A percentile compares a stretch with the other conserved stretches of the same genome.
Evolutionary conservation across 1,284 basidiomycete genomes (phyloP).

Genomic region (Ustilago shanxiensis): DNA sequence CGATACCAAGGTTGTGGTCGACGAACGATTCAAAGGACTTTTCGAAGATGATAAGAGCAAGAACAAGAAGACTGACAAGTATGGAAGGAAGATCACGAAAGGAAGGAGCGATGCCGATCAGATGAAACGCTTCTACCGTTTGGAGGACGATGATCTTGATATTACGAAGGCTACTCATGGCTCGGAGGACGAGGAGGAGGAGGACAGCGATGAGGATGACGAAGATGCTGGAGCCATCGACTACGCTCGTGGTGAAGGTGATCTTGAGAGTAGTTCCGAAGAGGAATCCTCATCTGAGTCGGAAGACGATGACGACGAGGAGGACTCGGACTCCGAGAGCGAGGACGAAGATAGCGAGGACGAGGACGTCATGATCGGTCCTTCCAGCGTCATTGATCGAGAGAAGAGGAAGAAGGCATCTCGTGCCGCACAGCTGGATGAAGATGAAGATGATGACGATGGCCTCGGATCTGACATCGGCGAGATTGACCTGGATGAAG

Average conservation of each 20-base stretch:
- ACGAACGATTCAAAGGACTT: conserved; percentile 86
- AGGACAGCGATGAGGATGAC: conserved; percentile 21
- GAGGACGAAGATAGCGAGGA: conserved; percentile 68
- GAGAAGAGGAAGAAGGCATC: conserved; percentile 41
- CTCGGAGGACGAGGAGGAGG: conserved; percentile 38
- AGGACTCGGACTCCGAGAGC: conserved; percentile 73
- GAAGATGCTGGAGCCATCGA: conserved; percentile 73
- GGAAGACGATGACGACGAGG: conserved; percentile 28
- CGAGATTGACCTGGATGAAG: conserved; percentile 81
- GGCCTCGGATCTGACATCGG: conserved; percentile 56
- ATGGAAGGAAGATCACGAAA: conserved; percentile 79
- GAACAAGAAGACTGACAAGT: conserved; percentile 83
- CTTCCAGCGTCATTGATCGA: conserved; percentile 44
- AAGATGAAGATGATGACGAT: conserved; percentile 53
- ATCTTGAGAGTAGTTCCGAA: conserved; percentile 61
- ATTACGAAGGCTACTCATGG: conserved; percentile 69
- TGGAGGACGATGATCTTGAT: conserved; percentile 71
- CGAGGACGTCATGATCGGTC: conserved; percentile 58
- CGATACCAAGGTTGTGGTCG: conserved; percentile 85
- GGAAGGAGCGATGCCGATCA: conserved; percentile 51
- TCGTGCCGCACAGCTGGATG: conserved; percentile 18
- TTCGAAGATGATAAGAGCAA: conserved; percentile 46
- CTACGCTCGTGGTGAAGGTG: conserved; percentile 82
- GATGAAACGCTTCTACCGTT: conserved; percentile 61
- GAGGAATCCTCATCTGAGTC: conserved; percentile 51